A percentile compares a stretch with the other conserved stretches of the same genome.
phyloP scores from a whole-genome alignment of 148 eudicot species.

The Fagopyrum homotropicum region DNA sequence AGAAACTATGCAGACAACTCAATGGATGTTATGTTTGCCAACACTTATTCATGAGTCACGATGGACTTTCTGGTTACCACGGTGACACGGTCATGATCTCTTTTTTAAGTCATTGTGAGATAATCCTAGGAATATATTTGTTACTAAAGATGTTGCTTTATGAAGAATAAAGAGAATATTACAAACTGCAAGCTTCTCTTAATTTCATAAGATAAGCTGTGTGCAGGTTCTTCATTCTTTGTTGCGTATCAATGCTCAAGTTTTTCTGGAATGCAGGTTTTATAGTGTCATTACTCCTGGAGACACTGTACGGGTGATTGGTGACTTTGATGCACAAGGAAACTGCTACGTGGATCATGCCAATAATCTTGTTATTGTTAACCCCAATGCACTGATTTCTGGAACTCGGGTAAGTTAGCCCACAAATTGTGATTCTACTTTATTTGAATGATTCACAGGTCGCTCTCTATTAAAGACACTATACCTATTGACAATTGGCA shows the following conservation, averaged over 20 bases:
- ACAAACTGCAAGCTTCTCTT: not conserved
- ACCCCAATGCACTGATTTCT: conserved; percentile 77
- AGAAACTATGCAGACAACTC: not conserved
- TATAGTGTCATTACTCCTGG: conserved; percentile 84
- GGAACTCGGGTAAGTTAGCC: conserved; percentile 74
- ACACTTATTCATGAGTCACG: not conserved
- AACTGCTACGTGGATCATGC: conserved; percentile 71
- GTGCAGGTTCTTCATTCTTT: not conserved
- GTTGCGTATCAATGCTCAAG: not conserved
- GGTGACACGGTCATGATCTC: not conserved
- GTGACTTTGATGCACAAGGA: conserved; percentile 65
- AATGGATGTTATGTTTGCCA: not conserved
- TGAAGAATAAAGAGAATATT: not conserved
- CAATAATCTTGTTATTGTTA: conserved; percentile 68
- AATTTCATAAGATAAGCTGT: not conserved
- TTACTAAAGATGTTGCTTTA: not conserved
- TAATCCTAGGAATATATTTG: not conserved
- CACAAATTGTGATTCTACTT: not conserved
- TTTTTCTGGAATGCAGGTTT: conserved; percentile 39
- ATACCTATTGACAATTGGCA: not conserved
- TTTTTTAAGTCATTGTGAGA: not conserved
- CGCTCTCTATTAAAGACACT: not conserved
- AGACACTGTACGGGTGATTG: conserved; percentile 76
- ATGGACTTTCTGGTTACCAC: not conserved
- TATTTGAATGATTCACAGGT: not conserved